Base-by-base conservation (phyloP, 2,329 filamentous ascomycete genomes). In the Tolypocladium inflatum region DNA sequence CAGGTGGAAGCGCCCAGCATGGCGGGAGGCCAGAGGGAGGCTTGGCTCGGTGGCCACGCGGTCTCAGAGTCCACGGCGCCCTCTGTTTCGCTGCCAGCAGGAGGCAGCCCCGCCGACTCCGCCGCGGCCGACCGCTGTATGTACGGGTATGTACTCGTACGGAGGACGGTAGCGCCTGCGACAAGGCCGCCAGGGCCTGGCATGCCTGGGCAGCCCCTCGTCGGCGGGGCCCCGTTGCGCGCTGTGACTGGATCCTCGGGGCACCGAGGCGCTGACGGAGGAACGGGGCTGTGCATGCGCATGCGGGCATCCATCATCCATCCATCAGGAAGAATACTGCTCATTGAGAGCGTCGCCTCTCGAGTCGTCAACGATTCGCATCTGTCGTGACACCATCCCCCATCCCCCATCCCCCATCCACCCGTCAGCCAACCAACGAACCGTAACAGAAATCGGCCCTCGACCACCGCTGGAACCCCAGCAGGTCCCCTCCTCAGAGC, bases 11-110 rank as follows among this genome's bases (percentile, higher is more conserved):
- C 42, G 42, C 21, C 43, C 21, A 45, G 21, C 21, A 13, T 3
- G 23, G 45, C 45, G 15, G 15, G 30, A 45, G 43, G 5, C 5
- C 4, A 26, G 21, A 50, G 45, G 41, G 54, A 42, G 54, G 54
- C 51, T 58, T 55, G 57, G 57, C 57, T n/a, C 37, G 23, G 45
- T 15, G 55, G 48, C 55, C 55, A 53, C 55, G 55, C 55, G 55
- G 55, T 57, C 55, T 42, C 38, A 23, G 48, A 19, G 21, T 7
- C 43, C 21, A 23, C 13, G 2, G 43, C 43, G 23, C 48, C 48
- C 23, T 52, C 41, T 55, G 23, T 41, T 43, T 55, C 48, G 48
- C 48, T 30, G 48, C 45, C 45, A 50, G n/a, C 13, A 26, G 45
- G 19, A 15, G 30, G 45, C 23, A 6, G 23, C 45, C 37, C 37